A percentile compares a stretch with the other conserved stretches of the same genome.
Conservation (phyloP, 768 basidiomycete genomes). For the Serendipita indica region DNA sequence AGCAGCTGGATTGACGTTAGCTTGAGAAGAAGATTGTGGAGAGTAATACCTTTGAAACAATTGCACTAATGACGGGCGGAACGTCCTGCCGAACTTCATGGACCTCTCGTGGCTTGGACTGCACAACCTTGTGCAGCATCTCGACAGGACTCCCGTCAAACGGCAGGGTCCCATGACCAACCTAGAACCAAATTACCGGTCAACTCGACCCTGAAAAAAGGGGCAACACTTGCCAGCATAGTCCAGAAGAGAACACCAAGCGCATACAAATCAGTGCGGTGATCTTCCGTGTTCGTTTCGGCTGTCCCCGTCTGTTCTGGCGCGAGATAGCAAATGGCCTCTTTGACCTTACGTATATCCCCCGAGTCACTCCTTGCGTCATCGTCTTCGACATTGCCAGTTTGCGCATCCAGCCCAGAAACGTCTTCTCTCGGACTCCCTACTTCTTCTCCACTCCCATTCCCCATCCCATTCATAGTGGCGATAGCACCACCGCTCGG, state of each 20-base stretch:
- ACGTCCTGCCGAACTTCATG: conserved; percentile 61
- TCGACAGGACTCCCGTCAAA: conserved; percentile 46
- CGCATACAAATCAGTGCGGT: conserved; percentile 60
- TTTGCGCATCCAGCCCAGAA: not conserved
- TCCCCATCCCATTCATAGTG: too few relatives aligned
- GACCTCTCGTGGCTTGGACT: conserved; percentile 58
- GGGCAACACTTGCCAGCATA: not conserved
- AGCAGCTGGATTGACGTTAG: conserved; percentile 35
- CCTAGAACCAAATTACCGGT: not conserved
- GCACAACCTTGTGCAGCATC: conserved; percentile 53
- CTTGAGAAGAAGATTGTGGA: not conserved
- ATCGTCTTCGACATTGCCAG: not conserved
- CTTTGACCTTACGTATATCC: conserved; percentile 39
- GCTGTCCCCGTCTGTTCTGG: conserved; percentile 66
- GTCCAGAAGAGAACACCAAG: conserved; percentile 33
- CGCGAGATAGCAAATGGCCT: conserved; percentile 58
- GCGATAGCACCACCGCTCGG: conserved; percentile 19
- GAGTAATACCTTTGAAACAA: conserved; percentile 44
- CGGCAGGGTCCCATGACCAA: conserved; percentile 42
- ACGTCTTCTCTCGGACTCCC: not conserved
- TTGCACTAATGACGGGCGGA: conserved; percentile 52
- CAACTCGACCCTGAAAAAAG: not conserved
- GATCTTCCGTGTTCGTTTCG: conserved; percentile 56
- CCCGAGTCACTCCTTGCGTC: conserved; percentile 28
- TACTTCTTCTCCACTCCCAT: too few relatives aligned